A percentile compares a stretch with the other conserved stretches of the same genome.
phyloP scores from a whole-genome alignment of 2,329 filamentous ascomycete genomes.

The Harringtonia aguacate region DNA sequence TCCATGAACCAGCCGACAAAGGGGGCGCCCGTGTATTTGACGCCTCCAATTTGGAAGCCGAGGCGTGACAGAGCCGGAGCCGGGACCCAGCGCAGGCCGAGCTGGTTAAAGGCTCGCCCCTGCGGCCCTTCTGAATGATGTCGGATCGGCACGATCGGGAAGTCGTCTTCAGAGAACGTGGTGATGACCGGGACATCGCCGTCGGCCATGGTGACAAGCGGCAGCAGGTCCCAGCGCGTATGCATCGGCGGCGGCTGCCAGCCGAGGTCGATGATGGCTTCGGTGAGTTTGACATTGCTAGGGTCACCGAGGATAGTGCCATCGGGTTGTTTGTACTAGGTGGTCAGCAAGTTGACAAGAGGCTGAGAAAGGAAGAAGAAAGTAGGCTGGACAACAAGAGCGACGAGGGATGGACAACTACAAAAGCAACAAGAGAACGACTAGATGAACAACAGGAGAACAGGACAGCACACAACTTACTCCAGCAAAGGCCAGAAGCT shows the following conservation, averaged over 20 bases:
- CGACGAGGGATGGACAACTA: background rate
- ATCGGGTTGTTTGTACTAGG: constrained; percentile 11
- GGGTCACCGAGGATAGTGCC: constrained; percentile 17
- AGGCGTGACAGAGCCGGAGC: constrained; percentile 16
- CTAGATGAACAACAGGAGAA: background rate
- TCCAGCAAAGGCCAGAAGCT: constrained; percentile 17
- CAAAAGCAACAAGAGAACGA: background rate
- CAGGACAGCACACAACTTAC: too few species aligned
- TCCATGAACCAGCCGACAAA: constrained; percentile 22
- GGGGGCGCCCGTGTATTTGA: constrained; percentile 8
- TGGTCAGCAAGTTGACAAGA: background rate
- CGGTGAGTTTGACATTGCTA: constrained; percentile 14
- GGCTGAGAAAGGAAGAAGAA: background rate
- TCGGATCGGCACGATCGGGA: constrained; percentile 13
- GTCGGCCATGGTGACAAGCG: constrained; percentile 17
- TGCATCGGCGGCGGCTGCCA: constrained; percentile 15
- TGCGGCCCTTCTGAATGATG: constrained; percentile 10
- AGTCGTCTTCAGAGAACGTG: constrained; percentile 11
- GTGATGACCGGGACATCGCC: constrained; percentile 15
- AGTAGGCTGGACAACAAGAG: background rate
- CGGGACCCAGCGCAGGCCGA: constrained; percentile 17
- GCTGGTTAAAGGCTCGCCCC: constrained; percentile 12
- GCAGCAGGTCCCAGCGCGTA: constrained; percentile 17
- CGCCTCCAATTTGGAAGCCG: constrained; percentile 18
- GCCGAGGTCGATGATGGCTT: constrained; percentile 16